These are phyloP conservation scores for Phytophthora cactorum DNA, from an alignment of 352 stramenopile genomes.

Conservation along the genomic window DNA sequence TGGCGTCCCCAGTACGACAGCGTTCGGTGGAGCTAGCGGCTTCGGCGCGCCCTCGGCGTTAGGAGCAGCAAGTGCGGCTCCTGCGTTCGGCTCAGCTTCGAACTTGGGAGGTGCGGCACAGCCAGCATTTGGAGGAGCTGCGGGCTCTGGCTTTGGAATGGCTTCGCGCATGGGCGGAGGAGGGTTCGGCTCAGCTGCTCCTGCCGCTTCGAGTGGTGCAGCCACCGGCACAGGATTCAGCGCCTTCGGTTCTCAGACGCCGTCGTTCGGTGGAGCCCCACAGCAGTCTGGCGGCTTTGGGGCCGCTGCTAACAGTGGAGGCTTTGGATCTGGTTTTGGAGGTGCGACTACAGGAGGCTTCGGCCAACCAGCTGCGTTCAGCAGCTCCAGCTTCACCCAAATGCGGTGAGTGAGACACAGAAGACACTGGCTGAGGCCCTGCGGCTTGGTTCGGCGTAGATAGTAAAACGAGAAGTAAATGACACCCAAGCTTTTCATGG, in stretches of 20 bases:
- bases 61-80: conserved; percentile 39
- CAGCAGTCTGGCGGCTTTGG: conserved; percentile 44
- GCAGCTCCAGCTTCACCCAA: conserved; percentile 58
- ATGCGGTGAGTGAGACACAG: conserved; percentile 42
- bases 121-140: conserved; percentile 41
- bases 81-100: conserved; percentile 63
- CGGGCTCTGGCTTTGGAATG: conserved; percentile 31
- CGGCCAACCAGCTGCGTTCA: conserved; percentile 45
- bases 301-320: conserved; percentile 20
- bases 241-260: conserved; percentile 44
- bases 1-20: conserved; percentile 39
- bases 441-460: conserved; percentile 8
- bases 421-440: background rate
- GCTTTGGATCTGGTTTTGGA: conserved; percentile 49
- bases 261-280: conserved; percentile 36
- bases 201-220: conserved; percentile 21
- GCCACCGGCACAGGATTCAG: conserved; percentile 50
- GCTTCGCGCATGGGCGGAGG: conserved; percentile 36
- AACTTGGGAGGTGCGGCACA: conserved; percentile 44
- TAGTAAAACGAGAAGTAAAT: conserved; percentile 19
- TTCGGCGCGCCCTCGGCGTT: conserved; percentile 64
- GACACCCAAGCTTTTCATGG: conserved; percentile 14
- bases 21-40: conserved; percentile 44
- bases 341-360: conserved; percentile 36
- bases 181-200: conserved; percentile 38